Conservation (phyloP, 805 yeast genomes). For the Candida oleophila region DNA sequence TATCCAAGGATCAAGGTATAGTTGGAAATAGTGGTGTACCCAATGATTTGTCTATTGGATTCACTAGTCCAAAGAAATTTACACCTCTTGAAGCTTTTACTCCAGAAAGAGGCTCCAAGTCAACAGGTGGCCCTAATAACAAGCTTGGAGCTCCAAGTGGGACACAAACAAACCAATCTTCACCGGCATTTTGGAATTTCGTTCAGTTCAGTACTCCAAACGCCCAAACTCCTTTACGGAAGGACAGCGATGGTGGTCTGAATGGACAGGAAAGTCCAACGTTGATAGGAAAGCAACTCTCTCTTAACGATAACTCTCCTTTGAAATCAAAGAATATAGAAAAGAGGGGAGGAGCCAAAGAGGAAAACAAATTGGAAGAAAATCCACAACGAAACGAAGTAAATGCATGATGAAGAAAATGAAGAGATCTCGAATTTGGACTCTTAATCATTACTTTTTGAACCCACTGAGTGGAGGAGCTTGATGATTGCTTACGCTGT, state of each 20-base stretch:
- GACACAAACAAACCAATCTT: slow-evolving; percentile 50
- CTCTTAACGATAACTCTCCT: slow-evolving; percentile 6
- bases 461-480: neutral
- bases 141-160: slow-evolving; percentile 25
- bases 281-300: slow-evolving; percentile 19
- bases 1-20: neutral
- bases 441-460: neutral
- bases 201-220: slow-evolving; percentile 66
- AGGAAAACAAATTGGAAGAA: slow-evolving; percentile 5
- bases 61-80: slow-evolving; percentile 43
- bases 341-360: neutral
- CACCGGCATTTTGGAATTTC: slow-evolving; percentile 94
- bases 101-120: slow-evolving; percentile 42
- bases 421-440: neutral
- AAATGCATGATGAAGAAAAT: neutral
- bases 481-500: neutral
- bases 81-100: slow-evolving; percentile 44
- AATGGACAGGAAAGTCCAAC: slow-evolving; percentile 42
- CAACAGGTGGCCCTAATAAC: slow-evolving; percentile 15
- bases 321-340: slow-evolving; percentile 11
- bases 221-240: slow-evolving; percentile 42
- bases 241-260: slow-evolving; percentile 35
- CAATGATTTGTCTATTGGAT: slow-evolving; percentile 35
- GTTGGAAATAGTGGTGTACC: slow-evolving; percentile 13
- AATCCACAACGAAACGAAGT: slow-evolving; percentile 6